Evolutionary conservation across 495 filamentous ascomycete species (phyloP).

Genomic region (Penicillium egyptiacum): DNA sequence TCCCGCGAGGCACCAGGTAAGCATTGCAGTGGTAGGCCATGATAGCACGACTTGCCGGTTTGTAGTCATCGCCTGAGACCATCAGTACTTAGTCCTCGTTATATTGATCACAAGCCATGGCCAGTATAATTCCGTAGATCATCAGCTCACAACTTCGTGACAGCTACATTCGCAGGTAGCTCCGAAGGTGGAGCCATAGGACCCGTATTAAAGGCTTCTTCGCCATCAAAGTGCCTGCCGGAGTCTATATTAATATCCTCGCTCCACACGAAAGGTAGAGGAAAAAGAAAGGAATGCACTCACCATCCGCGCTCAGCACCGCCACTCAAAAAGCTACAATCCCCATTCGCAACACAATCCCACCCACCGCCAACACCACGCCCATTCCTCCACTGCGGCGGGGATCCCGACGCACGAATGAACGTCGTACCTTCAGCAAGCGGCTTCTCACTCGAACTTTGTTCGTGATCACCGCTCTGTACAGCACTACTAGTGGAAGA

Average conservation of each 20-base stretch:
- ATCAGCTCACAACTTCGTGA: conserved; percentile 15
- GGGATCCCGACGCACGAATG: conserved; percentile 17
- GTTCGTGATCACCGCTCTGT: conserved; percentile 23
- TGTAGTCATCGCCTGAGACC: background rate
- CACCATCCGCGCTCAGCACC: conserved; percentile 91
- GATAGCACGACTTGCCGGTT: background rate
- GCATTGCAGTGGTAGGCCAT: background rate
- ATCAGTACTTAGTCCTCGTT: background rate
- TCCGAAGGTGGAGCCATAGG: conserved; percentile 35
- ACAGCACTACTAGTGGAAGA: background rate
- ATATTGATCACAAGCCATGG: background rate
- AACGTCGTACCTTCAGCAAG: conserved; percentile 36
- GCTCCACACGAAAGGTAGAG: conserved; percentile 8
- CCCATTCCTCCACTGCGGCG: conserved; percentile 60
- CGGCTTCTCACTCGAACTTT: conserved; percentile 21
- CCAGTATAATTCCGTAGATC: background rate
- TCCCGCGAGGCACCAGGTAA: background rate
- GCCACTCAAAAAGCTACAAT: conserved; percentile 72
- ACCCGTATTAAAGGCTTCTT: conserved; percentile 64
- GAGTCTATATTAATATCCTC: conserved; percentile 15
- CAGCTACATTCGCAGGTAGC: background rate
- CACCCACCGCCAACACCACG: conserved; percentile 78
- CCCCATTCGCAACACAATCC: conserved; percentile 74
- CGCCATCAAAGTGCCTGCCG: conserved; percentile 70
- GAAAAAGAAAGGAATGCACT: conserved; percentile 40